A percentile compares a stretch with the other conserved stretches of the same genome.
phyloP scores from a whole-genome alignment of 257 asterid species.

The Forsythia suspensa region DNA sequence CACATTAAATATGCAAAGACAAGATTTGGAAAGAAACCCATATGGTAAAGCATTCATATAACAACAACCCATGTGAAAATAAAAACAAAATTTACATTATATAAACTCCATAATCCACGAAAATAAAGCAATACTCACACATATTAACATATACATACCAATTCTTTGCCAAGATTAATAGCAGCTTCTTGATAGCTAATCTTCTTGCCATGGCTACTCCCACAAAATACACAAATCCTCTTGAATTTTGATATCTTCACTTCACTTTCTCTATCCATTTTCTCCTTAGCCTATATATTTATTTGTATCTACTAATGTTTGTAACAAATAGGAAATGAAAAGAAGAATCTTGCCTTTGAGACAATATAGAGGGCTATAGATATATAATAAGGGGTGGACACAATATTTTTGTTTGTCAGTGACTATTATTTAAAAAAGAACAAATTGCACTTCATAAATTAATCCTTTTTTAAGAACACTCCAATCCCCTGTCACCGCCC shows the following conservation, averaged over 20 bases:
- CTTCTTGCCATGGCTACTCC: conserved; percentile 93
- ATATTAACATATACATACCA: conserved; percentile 42
- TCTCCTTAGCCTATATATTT: conserved; percentile 2
- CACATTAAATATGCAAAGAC: conserved; percentile 9
- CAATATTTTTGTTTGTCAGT: no score
- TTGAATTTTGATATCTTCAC: conserved; percentile 61
- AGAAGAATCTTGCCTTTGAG: conserved; percentile 37
- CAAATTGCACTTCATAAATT: no score
- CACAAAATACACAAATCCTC: conserved; percentile 92
- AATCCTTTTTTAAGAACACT: no score
- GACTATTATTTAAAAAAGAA: no score
- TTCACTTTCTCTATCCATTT: conserved; percentile 68
- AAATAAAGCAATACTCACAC: neutral
- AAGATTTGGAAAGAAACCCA: conserved; percentile 7
- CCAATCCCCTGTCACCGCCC: no score
- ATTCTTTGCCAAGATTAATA: conserved; percentile 68
- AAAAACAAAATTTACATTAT: neutral
- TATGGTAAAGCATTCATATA: neutral
- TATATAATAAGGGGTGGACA: neutral
- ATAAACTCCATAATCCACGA: neutral
- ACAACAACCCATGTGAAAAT: conserved; percentile 11
- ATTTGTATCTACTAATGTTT: conserved; percentile 21
- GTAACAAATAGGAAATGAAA: conserved; percentile 28
- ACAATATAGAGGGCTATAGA: neutral
- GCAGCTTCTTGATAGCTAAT: conserved; percentile 90